Evolutionary conservation across 1,139 yeast species (phyloP).

Genomic region (Nakaseomyces nivariensis): DNA sequence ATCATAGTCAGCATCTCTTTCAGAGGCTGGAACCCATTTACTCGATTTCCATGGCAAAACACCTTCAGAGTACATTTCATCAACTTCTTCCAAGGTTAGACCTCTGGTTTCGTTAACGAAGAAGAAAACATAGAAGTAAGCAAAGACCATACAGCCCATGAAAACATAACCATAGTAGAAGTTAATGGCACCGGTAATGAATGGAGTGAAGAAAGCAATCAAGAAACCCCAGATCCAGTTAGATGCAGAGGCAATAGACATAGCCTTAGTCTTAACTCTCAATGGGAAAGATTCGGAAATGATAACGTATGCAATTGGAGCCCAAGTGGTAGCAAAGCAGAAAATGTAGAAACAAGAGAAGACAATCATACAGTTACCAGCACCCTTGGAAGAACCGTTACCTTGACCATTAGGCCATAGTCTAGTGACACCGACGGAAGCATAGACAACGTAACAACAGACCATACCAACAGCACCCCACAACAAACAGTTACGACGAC

Average conservation of each 20-base stretch:
- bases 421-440: slow-evolving; percentile 54
- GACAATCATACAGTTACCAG: slow-evolving; percentile 69
- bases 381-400: slow-evolving; percentile 42
- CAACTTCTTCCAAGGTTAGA: slow-evolving; percentile 58
- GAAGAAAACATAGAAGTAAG: slow-evolving; percentile 52
- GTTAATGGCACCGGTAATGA: slow-evolving; percentile 38
- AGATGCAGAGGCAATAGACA: slow-evolving; percentile 60
- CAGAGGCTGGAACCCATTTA: slow-evolving; percentile 16
- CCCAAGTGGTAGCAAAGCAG: slow-evolving; percentile 79
- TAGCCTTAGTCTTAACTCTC: slow-evolving; percentile 65
- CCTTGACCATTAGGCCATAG: slow-evolving; percentile 45
- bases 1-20: slow-evolving; percentile 25
- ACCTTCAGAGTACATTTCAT: slow-evolving; percentile 39
- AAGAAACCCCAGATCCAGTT: slow-evolving; percentile 74
- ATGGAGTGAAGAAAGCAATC: slow-evolving; percentile 64
- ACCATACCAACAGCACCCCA: slow-evolving; percentile 56
- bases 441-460: slow-evolving; percentile 51
- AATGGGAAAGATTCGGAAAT: slow-evolving; percentile 69
- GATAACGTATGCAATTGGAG: slow-evolving; percentile 65
- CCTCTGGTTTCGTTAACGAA: slow-evolving; percentile 62
- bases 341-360: slow-evolving; percentile 67
- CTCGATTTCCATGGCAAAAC: slow-evolving; percentile 37
- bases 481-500: slow-evolving; percentile 56
- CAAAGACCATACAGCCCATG: slow-evolving; percentile 52
- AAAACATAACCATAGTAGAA: slow-evolving; percentile 56